Evolutionary conservation across 1,284 basidiomycete genomes (phyloP), one percentile per base, ranked within the genome.

Genomic region (Ustilago xerochloae): DNA sequence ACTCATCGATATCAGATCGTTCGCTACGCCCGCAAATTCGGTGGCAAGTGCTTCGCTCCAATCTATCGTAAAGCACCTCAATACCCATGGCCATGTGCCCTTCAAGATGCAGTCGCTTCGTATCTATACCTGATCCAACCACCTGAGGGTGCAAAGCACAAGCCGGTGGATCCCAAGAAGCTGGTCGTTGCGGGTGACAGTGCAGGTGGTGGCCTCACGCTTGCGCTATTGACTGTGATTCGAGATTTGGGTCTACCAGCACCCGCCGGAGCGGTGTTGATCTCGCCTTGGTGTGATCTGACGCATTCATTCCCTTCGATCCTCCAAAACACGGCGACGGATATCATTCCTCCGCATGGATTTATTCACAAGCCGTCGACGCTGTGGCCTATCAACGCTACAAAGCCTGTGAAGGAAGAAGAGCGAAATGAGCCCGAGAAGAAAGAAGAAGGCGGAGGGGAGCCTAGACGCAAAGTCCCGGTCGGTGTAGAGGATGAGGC

Each of bases 251-350:
- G 89, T 0, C 86, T 97, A 24, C 93, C 93, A 1, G 78, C 89
- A 48, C 96, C 95, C 0, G 93, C 94, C 2, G 80, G 80, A 4
- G 78, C 67, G 9, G 75, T 80, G 52, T 71, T 85, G 35, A 75
- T 85, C 41, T 81, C 76, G 22, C 83, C 81, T 74, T 96, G 93
- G 93, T 92, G 91, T 83, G 95, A 98, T 84, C 85, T 98, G 50
- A 95, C 93, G 0, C 96, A 99, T 84, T 94, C 92, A 0, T 98
- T 98, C 84, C 93, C 93, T 0, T 94, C 92, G 63, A 89, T 97
- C 46, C 88, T 93, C 79, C 87, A 88, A 49, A 97, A 98, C 83
- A 94, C 93, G 0, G 88, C 89, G 6, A 95, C 77, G 8, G 82
- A 83, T 91, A 60, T 95, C 48, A 89, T 95, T 13, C 87, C 87